Percentiles rank a stretch among this genome's conserved stretches.
Conservation (phyloP, 768 basidiomycete species). For the Pisolithus orientalis region DNA sequence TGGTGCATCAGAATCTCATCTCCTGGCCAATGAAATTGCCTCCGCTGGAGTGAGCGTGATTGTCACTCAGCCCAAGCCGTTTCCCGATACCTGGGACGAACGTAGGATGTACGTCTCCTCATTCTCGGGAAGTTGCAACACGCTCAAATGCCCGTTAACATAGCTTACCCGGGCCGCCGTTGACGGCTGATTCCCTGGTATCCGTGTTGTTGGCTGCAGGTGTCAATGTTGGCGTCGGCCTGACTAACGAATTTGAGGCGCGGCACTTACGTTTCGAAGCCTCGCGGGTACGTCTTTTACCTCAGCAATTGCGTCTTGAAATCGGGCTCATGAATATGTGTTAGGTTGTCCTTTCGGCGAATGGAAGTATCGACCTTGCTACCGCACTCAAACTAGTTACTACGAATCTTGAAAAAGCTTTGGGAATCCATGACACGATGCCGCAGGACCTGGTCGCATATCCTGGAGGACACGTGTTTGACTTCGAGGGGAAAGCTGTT, state of each 20-base stretch:
- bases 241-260: conserved; percentile 27
- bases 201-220: conserved; percentile 49
- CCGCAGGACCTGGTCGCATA: conserved; percentile 36
- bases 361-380: conserved; percentile 30
- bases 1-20: conserved; percentile 57
- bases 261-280: conserved; percentile 33
- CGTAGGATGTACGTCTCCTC: conserved; percentile 46
- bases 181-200: conserved; percentile 49
- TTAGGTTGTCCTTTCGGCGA: conserved; percentile 36
- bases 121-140: neutral
- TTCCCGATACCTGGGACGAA: conserved; percentile 59
- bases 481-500: conserved; percentile 34
- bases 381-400: conserved; percentile 33
- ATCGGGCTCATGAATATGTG: neutral
- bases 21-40: conserved; percentile 66
- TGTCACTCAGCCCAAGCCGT: conserved; percentile 54
- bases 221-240: conserved; percentile 58
- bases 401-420: conserved; percentile 36
- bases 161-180: conserved; percentile 66
- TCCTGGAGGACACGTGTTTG: conserved; percentile 29
- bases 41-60: conserved; percentile 66
- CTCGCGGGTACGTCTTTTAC: conserved; percentile 6
- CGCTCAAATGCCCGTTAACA: no score
- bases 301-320: neutral
- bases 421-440: conserved; percentile 27